These are phyloP conservation scores for Lyophyllum semitale DNA, from an alignment of 768 basidiomycete species.

Conservation along the genomic window DNA sequence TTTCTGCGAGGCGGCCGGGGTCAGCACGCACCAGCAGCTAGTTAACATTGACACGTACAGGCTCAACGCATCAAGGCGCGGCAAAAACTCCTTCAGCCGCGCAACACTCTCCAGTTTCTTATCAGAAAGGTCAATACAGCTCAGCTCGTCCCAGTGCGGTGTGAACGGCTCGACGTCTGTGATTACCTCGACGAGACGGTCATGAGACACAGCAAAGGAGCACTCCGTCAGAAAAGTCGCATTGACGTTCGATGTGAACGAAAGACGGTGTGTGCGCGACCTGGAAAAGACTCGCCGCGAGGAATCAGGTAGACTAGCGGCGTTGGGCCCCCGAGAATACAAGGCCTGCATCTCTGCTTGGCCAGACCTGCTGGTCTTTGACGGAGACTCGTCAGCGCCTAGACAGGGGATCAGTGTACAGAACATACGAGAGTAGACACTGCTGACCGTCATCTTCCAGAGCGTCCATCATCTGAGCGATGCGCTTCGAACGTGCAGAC, in stretches of 20 bases:
- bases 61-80: conserved; percentile 70
- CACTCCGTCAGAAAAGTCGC: conserved; percentile 87
- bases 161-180: conserved; percentile 95
- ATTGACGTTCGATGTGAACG: conserved; percentile 35
- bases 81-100: conserved; percentile 86
- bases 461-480: conserved; percentile 77
- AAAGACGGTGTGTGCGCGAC: conserved; percentile 40
- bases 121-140: conserved; percentile 69
- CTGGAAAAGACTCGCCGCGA: conserved; percentile 47
- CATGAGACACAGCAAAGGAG: conserved; percentile 93
- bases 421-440: background rate
- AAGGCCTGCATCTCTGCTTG: conserved; percentile 53
- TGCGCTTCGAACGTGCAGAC: conserved; percentile 77
- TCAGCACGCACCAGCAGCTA: background rate
- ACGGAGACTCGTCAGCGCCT: conserved; percentile 55
- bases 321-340: conserved; percentile 40
- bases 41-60: conserved; percentile 55
- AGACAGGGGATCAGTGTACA: conserved; percentile 1
- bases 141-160: conserved; percentile 88
- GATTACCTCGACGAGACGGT: conserved; percentile 86
- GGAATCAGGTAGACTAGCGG: conserved; percentile 24
- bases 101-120: conserved; percentile 82
- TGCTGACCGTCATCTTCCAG: conserved; percentile 68
- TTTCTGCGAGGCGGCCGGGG: conserved; percentile 47
- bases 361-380: conserved; percentile 44